Percentiles rank a stretch among this genome's conserved stretches.
Evolutionary conservation across 805 yeast species (phyloP).

Genomic region (Monosporozyma unispora): DNA sequence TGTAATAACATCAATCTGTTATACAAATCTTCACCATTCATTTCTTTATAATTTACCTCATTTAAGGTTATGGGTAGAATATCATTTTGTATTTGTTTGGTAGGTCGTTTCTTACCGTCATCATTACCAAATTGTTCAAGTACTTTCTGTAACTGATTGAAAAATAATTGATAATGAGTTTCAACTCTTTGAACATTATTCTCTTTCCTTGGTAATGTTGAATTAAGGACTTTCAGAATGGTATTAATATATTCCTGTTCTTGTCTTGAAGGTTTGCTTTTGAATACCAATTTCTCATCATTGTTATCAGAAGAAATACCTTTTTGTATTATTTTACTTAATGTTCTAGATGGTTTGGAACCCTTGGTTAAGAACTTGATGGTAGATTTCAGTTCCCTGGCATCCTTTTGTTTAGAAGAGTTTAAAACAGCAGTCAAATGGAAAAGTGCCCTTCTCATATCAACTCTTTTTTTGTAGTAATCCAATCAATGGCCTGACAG

Average conservation of each 20-base stretch:
- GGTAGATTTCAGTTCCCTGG: slow-evolving; percentile 20
- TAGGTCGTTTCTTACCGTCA: background rate
- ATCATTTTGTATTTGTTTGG: background rate
- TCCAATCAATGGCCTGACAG: background rate
- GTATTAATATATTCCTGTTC: slow-evolving; percentile 19
- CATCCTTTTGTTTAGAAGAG: slow-evolving; percentile 8
- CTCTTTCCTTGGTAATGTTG: slow-evolving; percentile 22
- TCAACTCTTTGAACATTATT: slow-evolving; percentile 16
- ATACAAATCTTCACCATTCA: slow-evolving; percentile 11
- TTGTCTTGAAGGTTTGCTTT: background rate
- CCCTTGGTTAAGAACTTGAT: slow-evolving; percentile 19
- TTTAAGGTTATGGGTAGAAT: background rate
- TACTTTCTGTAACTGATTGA: slow-evolving; percentile 13
- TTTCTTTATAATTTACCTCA: background rate
- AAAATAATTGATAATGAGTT: slow-evolving; percentile 23
- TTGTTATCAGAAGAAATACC: slow-evolving; percentile 1
- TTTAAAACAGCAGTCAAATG: slow-evolving; percentile 14
- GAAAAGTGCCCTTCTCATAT: slow-evolving; percentile 17
- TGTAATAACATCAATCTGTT: slow-evolving; percentile 16
- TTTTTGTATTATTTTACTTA: slow-evolving; percentile 4
- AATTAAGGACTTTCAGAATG: slow-evolving; percentile 21
- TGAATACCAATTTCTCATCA: background rate
- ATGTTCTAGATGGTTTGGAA: slow-evolving; percentile 7
- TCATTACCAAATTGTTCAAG: background rate
- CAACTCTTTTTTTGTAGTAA: background rate